Evolutionary conservation across 2,329 filamentous ascomycete genomes (phyloP).

Genomic region (Clarireedia sp.): DNA sequence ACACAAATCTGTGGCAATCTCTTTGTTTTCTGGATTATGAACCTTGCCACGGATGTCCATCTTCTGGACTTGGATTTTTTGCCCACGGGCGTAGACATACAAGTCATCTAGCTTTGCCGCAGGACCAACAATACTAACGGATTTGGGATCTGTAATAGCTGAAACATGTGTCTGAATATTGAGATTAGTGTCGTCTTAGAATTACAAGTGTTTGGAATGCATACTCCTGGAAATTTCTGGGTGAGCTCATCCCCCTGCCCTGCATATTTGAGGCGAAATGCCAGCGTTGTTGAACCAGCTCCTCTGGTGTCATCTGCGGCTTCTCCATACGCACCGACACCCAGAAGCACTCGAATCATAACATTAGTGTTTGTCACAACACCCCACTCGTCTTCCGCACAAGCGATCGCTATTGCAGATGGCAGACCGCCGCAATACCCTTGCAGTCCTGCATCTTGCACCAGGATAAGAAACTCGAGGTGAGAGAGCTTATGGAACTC

Average conservation of each 20-base stretch:
- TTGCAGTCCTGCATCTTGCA: constrained; percentile 9
- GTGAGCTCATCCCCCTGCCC: constrained; percentile 10
- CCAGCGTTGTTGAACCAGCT: constrained; percentile 3
- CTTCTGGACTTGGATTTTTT: constrained; percentile 6
- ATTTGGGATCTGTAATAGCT: constrained; percentile 8
- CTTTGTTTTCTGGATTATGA: constrained; percentile 11
- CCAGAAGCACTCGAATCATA: constrained; percentile 9
- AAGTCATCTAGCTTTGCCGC: not conserved
- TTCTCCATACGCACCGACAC: constrained; percentile 12
- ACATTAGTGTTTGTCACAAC: constrained; percentile 3
- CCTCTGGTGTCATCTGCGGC: constrained; percentile 7
- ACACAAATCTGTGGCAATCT: constrained; percentile 4
- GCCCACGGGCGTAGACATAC: not conserved
- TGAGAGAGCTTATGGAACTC: constrained; percentile 3
- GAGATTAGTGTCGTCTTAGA: not conserved
- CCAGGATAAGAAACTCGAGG: constrained; percentile 3
- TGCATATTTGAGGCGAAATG: constrained; percentile 7
- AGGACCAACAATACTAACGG: constrained; percentile 10
- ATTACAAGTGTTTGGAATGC: not conserved
- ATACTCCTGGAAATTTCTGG: constrained; percentile 3
- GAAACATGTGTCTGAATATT: not conserved
- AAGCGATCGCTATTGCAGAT: constrained; percentile 9
- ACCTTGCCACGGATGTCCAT: constrained; percentile 12
- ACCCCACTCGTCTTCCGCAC: constrained; percentile 8
- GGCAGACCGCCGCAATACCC: constrained; percentile 13